phyloP scores from a whole-genome alignment of 441 rosid species.

The Euphorbia neoarborescens region DNA sequence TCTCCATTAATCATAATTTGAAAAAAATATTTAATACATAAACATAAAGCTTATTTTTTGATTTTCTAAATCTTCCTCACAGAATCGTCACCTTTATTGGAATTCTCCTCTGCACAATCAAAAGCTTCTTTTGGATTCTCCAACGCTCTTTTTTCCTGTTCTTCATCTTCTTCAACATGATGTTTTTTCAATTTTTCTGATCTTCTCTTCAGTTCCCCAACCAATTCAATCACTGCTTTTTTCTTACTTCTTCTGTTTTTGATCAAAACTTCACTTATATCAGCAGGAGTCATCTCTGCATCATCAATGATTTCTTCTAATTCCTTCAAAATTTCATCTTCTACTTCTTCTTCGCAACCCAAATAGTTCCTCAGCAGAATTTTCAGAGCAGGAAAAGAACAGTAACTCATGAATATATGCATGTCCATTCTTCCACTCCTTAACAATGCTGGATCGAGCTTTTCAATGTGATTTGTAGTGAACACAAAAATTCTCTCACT shows the following conservation, averaged over 20 bases:
- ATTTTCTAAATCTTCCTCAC: slow-evolving; percentile 19
- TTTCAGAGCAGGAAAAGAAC: slow-evolving; percentile 53
- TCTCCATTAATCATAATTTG: neutral
- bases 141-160: slow-evolving; percentile 64
- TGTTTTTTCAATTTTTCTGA: slow-evolving; percentile 30
- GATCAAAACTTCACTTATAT: slow-evolving; percentile 69
- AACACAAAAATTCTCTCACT: slow-evolving; percentile 86
- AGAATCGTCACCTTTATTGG: slow-evolving; percentile 28
- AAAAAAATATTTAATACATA: neutral
- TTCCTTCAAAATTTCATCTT: slow-evolving; percentile 28
- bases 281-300: slow-evolving; percentile 89
- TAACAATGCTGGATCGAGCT: slow-evolving; percentile 71
- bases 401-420: slow-evolving; percentile 80
- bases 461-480: slow-evolving; percentile 82
- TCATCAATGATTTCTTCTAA: slow-evolving; percentile 38
- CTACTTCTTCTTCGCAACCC: slow-evolving; percentile 32
- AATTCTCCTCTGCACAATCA: slow-evolving; percentile 32
- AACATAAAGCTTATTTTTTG: neutral
- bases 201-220: slow-evolving; percentile 42
- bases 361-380: slow-evolving; percentile 66
- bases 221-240: slow-evolving; percentile 51
- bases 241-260: slow-evolving; percentile 48
- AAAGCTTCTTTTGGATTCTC: slow-evolving; percentile 41
- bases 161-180: slow-evolving; percentile 38
- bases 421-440: slow-evolving; percentile 92